phyloP scores from a whole-genome alignment of 2,329 filamentous ascomycete species.

The Pseudogymnoascus sp. region DNA sequence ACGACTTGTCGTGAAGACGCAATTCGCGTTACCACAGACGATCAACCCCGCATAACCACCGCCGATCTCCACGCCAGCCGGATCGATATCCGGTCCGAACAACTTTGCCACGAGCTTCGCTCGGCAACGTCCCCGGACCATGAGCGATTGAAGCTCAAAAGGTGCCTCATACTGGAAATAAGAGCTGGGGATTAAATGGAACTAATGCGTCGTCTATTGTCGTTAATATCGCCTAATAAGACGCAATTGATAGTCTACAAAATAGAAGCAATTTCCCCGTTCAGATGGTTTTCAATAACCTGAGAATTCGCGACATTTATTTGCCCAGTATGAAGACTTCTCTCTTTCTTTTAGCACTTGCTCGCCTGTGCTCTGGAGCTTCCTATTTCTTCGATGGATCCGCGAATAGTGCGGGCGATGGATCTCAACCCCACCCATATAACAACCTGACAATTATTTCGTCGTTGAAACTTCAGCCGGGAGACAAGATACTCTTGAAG shows the following conservation, averaged over 20 bases:
- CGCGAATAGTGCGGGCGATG: not conserved
- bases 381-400: not conserved
- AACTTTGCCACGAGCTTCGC: not conserved
- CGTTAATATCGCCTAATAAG: not conserved
- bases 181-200: not conserved
- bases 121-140: not conserved
- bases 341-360: not conserved
- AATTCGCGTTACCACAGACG: not conserved
- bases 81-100: not conserved
- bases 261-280: not conserved
- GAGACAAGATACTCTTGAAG: not conserved
- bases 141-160: not conserved
- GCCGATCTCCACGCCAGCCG: not conserved
- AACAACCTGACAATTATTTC: not conserved
- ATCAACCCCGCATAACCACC: not conserved
- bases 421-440: not conserved
- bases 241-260: not conserved
- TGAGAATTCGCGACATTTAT: not conserved
- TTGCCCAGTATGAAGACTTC: not conserved
- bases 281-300: not conserved
- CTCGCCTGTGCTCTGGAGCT: not conserved
- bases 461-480: not conserved
- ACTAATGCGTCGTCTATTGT: not conserved
- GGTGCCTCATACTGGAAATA: not conserved
- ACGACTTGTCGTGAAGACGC: not conserved